Base-by-base conservation (phyloP, 2,329 filamentous ascomycete species). In the Chaetomium sp. region DNA sequence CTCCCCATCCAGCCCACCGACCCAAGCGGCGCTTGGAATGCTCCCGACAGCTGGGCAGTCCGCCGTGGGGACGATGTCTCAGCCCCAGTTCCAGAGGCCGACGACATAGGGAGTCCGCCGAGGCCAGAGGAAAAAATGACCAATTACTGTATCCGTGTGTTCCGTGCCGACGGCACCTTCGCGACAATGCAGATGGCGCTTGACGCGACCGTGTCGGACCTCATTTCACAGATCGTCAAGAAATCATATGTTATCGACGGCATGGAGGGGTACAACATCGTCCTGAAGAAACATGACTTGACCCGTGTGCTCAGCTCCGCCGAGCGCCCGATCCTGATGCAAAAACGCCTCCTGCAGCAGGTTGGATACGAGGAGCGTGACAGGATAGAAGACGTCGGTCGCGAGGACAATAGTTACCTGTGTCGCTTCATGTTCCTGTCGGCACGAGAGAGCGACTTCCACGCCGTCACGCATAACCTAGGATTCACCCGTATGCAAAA, bases 401-500 rank as follows among this genome's bases (percentile, higher is more conserved):
- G 95, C 64, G 95, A 99, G 77, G 95, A 99, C 80, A 97, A 98
- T 76, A 96, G 93, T 75, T 99, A 98, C 72, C 84, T 99, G 13
- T 96, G 93, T 74, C 91, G 95, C 6, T 98, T 99, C 79, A 92
- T 95, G 65, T 99, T 99, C 77, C 82, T 97, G 65, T 93, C 94
- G 19, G 90, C 91, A 23, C 91, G 94, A 72, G 90, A 97, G 75
- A 93, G 88, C 75, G 92, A 93, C 57, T 93, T 86, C 72, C 87
- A 89, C 68, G 83, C 89, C 51, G 87, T 84, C 66, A 82, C 91
- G 27, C 90, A 93, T 68, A 94, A 98, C 72, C 85, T 93, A 57
- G 90, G 90, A 29, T 87, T 96, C 68, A 88, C 86, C 74, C 93
- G 92, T 73, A 87, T 90, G 75, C 90, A 93, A 71, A 97, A 97